phyloP scores from a whole-genome alignment of 2,329 filamentous ascomycete species.

The Simplicillium sp. region DNA sequence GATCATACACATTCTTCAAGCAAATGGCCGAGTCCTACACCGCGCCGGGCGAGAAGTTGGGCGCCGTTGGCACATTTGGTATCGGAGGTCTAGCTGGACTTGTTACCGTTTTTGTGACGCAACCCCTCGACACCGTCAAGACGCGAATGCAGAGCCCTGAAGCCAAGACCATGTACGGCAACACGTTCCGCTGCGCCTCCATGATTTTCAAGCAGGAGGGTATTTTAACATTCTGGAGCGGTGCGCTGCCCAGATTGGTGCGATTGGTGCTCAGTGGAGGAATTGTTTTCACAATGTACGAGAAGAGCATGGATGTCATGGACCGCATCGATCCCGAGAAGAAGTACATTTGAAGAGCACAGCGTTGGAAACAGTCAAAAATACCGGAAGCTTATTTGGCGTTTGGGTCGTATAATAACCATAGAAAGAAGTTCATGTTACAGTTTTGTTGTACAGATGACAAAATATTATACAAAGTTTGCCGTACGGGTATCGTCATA shows the following conservation, averaged over 20 bases:
- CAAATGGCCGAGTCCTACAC: slow-evolving; percentile 89
- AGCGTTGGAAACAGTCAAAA: neutral
- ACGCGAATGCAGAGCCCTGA: slow-evolving; percentile 97
- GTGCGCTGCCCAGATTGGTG: slow-evolving; percentile 76
- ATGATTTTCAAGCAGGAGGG: slow-evolving; percentile 86
- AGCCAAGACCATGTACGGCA: slow-evolving; percentile 70
- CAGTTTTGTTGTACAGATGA: slow-evolving; percentile 6
- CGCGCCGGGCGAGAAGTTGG: slow-evolving; percentile 89
- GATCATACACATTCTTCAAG: slow-evolving; percentile 80
- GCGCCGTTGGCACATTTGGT: slow-evolving; percentile 76
- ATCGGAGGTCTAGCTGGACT: slow-evolving; percentile 83
- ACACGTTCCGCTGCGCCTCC: slow-evolving; percentile 73
- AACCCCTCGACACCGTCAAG: slow-evolving; percentile 86
- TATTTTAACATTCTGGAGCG: slow-evolving; percentile 85
- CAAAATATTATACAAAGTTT: slow-evolving; percentile 1
- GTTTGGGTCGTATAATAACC: too few relatives aligned
- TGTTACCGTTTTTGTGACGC: slow-evolving; percentile 76
- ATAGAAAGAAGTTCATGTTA: slow-evolving; percentile 1
- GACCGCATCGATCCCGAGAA: slow-evolving; percentile 71
- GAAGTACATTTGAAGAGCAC: slow-evolving; percentile 57
- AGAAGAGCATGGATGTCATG: slow-evolving; percentile 90
- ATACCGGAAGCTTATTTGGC: too few relatives aligned
- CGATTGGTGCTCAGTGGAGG: slow-evolving; percentile 85
- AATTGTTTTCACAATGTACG: slow-evolving; percentile 97
- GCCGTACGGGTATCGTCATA: neutral